Percentiles rank a stretch among this genome's conserved stretches.
Conservation (phyloP, 1,284 basidiomycete genomes). For the Leccinum variabile region DNA sequence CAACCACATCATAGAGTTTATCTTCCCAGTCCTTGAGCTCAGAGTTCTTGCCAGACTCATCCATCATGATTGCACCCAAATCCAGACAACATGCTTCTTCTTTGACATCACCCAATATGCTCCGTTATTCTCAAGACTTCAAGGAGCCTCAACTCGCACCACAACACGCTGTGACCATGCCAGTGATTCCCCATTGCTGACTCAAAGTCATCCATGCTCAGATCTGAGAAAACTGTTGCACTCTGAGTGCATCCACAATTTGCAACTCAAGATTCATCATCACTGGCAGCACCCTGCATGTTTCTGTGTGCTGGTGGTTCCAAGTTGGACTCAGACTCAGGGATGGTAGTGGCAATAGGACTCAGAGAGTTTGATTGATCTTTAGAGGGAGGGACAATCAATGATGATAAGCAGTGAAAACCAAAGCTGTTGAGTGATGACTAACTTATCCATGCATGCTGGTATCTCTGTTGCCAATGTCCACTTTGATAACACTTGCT, state of each 20-base stretch:
- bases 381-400: neutral
- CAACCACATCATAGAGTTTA: no score
- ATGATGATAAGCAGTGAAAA: neutral
- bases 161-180: no score
- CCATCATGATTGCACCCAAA: no score
- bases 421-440: neutral
- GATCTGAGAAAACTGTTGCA: neutral
- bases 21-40: no score
- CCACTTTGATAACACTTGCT: neutral
- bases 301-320: neutral
- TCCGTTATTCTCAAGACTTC: no score
- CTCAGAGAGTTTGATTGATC: neutral
- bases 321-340: neutral
- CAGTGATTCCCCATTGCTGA: no score
- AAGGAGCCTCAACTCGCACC: no score
- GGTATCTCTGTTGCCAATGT: neutral
- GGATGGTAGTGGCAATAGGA: neutral
- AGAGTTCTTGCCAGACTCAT: no score
- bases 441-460: neutral
- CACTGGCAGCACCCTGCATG: neutral
- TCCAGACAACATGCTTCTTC: no score
- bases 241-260: neutral
- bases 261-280: neutral
- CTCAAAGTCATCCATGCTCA: neutral
- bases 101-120: neutral